phyloP scores from a whole-genome alignment of 2,329 filamentous ascomycete genomes.

The Kalaharituber pfeilii region DNA sequence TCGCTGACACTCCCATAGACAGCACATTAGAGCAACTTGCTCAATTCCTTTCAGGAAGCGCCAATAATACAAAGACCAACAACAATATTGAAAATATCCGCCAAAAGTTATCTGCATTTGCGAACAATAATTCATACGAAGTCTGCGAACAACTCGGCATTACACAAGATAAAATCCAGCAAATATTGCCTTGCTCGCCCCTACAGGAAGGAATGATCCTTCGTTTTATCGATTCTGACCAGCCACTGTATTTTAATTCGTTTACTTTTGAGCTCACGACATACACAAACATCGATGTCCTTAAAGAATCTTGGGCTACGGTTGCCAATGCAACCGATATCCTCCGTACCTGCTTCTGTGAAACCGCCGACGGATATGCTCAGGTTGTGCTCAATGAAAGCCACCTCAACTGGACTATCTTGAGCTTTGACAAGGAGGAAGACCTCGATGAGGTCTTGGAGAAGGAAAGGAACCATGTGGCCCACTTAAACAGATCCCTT shows the following conservation, averaged over 20 bases:
- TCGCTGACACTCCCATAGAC: constrained; percentile 19
- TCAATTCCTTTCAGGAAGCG: constrained; percentile 22
- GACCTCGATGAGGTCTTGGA: constrained; percentile 26
- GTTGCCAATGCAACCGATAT: constrained; percentile 41
- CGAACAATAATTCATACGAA: constrained; percentile 34
- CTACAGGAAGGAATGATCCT: constrained; percentile 77
- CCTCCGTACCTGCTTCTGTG: constrained; percentile 53
- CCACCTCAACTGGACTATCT: constrained; percentile 32
- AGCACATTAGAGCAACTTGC: constrained; percentile 30
- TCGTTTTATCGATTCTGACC: constrained; percentile 41
- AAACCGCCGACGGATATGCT: constrained; percentile 56
- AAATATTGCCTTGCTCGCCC: constrained; percentile 65
- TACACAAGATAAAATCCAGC: constrained; percentile 42
- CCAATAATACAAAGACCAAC: constrained; percentile 20
- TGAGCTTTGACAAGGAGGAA: constrained; percentile 22
- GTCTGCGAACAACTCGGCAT: constrained; percentile 39
- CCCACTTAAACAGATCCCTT: constrained; percentile 32
- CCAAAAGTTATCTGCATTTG: constrained; percentile 29
- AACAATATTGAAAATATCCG: constrained; percentile 21
- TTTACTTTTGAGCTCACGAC: constrained; percentile 44
- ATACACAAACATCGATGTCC: constrained; percentile 24
- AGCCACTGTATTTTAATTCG: constrained; percentile 55
- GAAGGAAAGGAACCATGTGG: constrained; percentile 37
- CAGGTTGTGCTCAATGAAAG: constrained; percentile 45
- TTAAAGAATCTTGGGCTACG: constrained; percentile 42